These are phyloP conservation scores for Moricandia moricandioides DNA, from an alignment of 345 rosid species.

Conservation along the genomic window DNA sequence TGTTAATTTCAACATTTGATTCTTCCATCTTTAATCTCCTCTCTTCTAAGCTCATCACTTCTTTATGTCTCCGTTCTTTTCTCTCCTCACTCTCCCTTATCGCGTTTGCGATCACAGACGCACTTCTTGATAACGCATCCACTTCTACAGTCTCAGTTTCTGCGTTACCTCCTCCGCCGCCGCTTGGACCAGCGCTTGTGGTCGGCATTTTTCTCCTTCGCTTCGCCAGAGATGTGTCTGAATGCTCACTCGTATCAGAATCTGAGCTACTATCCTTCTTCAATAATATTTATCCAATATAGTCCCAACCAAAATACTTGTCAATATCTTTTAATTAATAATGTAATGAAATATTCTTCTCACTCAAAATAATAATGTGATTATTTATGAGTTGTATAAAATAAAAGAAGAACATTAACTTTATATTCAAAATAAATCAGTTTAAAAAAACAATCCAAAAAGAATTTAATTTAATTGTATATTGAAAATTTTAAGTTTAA, in stretches of 20 bases:
- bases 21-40: slow-evolving; percentile 70
- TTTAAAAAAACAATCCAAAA: too few relatives aligned
- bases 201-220: slow-evolving; percentile 44
- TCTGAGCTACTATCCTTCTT: slow-evolving; percentile 65
- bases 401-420: not conserved
- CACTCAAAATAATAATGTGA: not conserved
- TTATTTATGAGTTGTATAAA: not conserved
- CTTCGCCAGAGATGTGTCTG: slow-evolving; percentile 72
- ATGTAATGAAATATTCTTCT: not conserved
- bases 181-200: slow-evolving; percentile 25
- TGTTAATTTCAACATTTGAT: slow-evolving; percentile 56
- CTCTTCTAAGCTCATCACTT: slow-evolving; percentile 55
- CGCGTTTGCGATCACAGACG: slow-evolving; percentile 75
- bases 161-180: slow-evolving; percentile 1
- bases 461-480: not conserved
- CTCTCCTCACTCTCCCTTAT: slow-evolving; percentile 68
- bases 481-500: not conserved
- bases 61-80: slow-evolving; percentile 69
- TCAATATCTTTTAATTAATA: slow-evolving; percentile 1
- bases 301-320: slow-evolving; percentile 1
- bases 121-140: slow-evolving; percentile 65
- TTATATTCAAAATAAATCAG: too few relatives aligned
- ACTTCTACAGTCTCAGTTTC: slow-evolving; percentile 44
- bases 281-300: not conserved
- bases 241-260: slow-evolving; percentile 73